Percentiles rank a stretch among this genome's conserved stretches.
phyloP scores from a whole-genome alignment of 2,329 filamentous ascomycete species.

The Hysterium pulicare region DNA sequence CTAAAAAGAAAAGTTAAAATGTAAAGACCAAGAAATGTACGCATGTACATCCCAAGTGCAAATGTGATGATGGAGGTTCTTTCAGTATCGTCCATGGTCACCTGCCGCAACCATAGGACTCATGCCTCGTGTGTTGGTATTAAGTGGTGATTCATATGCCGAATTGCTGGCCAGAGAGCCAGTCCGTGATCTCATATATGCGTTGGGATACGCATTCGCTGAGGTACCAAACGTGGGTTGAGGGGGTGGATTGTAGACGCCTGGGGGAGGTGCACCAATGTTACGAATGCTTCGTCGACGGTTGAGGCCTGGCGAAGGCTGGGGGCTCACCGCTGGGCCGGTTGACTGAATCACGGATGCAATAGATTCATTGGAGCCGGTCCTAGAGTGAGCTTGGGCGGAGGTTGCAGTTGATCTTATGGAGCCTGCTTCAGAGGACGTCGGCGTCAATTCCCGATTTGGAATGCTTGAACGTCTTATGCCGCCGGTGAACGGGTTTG shows the following conservation, averaged over 20 bases:
- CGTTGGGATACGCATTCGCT: conserved; percentile 24
- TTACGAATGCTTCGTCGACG: conserved; percentile 36
- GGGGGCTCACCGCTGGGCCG: conserved; percentile 20
- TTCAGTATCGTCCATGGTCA: conserved; percentile 6
- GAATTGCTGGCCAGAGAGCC: conserved; percentile 15
- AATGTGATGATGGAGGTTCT: too few species aligned
- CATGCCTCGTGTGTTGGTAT: conserved; percentile 20
- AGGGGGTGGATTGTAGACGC: conserved; percentile 16
- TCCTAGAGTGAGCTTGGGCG: conserved; percentile 23
- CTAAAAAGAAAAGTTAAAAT: too few species aligned
- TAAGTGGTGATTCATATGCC: conserved; percentile 26
- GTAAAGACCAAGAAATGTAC: too few species aligned
- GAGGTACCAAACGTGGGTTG: conserved; percentile 23
- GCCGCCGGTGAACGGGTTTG: conserved; percentile 19
- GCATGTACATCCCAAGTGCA: too few species aligned
- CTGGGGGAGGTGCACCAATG: conserved; percentile 23
- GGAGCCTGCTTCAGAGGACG: conserved; percentile 12
- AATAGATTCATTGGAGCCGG: conserved; percentile 32
- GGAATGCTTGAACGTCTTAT: conserved; percentile 25
- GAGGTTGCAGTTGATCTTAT: conserved; percentile 6
- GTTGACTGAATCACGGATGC: conserved; percentile 29
- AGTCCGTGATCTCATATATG: conserved; percentile 28
- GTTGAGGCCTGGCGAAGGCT: conserved; percentile 19
- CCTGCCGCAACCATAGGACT: conserved; percentile 29
- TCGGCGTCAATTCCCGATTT: not conserved